These are phyloP conservation scores for Vitis amurensis DNA, from an alignment of 164 flowering plant species.

Conservation along the genomic window DNA sequence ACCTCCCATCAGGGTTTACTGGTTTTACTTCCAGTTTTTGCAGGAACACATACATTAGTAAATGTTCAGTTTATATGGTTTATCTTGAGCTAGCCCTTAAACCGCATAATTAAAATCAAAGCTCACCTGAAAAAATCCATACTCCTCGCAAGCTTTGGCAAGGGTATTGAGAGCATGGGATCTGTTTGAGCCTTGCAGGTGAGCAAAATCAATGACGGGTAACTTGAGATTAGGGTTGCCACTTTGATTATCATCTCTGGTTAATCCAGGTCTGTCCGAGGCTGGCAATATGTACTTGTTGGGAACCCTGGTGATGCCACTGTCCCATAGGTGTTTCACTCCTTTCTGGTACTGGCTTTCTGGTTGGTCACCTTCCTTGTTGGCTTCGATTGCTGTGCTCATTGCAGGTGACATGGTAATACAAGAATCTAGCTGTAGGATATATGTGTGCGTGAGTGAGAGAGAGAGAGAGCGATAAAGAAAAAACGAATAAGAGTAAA, in stretches of 20 bases:
- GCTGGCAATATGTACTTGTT: constrained; percentile 6
- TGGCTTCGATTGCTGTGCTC: no score
- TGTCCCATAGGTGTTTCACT: neutral
- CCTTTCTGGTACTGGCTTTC: constrained; percentile 2
- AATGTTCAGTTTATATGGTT: no score
- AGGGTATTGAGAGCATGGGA: constrained; percentile 40
- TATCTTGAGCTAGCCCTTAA: no score
- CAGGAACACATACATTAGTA: no score
- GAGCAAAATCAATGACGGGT: constrained; percentile 56
- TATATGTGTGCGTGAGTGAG: neutral
- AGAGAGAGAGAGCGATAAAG: constrained; percentile 8
- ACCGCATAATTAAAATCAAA: no score
- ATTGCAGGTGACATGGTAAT: no score
- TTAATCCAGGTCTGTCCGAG: neutral
- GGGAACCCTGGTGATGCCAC: neutral
- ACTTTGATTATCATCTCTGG: no score
- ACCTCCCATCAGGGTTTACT: no score
- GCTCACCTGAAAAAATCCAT: constrained; percentile 21
- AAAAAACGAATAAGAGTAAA: neutral
- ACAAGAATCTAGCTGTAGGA: no score
- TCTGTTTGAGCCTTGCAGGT: constrained; percentile 44
- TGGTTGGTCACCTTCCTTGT: neutral
- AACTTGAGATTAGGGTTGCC: constrained; percentile 21
- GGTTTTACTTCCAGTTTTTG: no score
- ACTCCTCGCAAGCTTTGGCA: constrained; percentile 49